These are phyloP conservation scores for Yamagishiella unicocca DNA, from an alignment of 139 green algal species.

Conservation along the genomic window DNA sequence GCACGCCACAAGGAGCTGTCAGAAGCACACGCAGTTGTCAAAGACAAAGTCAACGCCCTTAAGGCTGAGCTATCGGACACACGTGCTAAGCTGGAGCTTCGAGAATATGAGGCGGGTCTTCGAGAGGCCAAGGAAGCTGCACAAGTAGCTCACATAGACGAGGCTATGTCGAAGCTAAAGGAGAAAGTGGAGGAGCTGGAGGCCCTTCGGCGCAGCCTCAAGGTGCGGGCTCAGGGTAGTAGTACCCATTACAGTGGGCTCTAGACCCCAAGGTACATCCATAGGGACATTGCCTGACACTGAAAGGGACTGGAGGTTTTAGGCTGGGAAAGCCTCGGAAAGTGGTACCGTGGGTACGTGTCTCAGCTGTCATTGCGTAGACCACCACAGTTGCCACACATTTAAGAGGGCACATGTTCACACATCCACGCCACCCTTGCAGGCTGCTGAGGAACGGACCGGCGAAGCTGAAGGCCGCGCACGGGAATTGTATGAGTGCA, in stretches of 20 bases:
- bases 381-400: too few species aligned
- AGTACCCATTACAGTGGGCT: too few species aligned
- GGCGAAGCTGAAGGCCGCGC: slow-evolving; percentile 55
- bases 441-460: slow-evolving; percentile 41
- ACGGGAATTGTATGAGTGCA: slow-evolving; percentile 75
- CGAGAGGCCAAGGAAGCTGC: slow-evolving; percentile 25
- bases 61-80: slow-evolving; percentile 40
- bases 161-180: slow-evolving; percentile 47
- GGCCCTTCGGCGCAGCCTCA: not conserved
- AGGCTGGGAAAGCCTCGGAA: too few species aligned
- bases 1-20: not conserved
- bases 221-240: slow-evolving; percentile 47
- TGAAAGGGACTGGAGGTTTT: too few species aligned
- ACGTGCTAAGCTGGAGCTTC: not conserved
- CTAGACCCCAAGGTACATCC: too few species aligned
- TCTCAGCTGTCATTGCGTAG: too few species aligned
- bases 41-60: slow-evolving; percentile 8
- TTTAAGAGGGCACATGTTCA: too few species aligned
- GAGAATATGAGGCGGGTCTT: slow-evolving; percentile 11
- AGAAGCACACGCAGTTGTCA: not conserved
- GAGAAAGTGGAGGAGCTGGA: slow-evolving; percentile 51
- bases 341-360: too few species aligned
- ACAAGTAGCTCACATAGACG: slow-evolving; percentile 35
- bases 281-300: too few species aligned
- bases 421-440: too few species aligned